Conservation (phyloP, 441 rosid species). For the Croton setiger region DNA sequence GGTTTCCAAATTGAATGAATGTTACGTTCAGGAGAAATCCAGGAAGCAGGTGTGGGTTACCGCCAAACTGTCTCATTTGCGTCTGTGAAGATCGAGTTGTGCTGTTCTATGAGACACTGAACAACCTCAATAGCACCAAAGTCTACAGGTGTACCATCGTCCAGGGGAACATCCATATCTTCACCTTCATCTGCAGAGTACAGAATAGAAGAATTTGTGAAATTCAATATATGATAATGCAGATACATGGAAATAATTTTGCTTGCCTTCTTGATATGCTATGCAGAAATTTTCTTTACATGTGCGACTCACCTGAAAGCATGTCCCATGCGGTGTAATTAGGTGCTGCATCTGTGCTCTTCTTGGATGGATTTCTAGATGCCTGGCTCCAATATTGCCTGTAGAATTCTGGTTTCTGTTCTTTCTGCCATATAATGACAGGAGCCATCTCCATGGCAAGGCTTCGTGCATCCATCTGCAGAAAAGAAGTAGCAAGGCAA, state of each 20-base stretch:
- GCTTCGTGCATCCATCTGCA: slow-evolving; percentile 82
- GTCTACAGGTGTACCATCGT: slow-evolving; percentile 68
- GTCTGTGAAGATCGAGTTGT: slow-evolving; percentile 78
- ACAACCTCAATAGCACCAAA: slow-evolving; percentile 74
- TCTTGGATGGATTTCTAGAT: slow-evolving; percentile 51
- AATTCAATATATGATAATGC: not conserved
- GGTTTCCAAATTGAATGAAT: not conserved
- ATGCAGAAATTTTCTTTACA: not conserved
- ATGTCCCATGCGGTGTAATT: slow-evolving; percentile 70
- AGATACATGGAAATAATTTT: not conserved
- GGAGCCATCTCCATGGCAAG: slow-evolving; percentile 88
- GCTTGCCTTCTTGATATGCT: not conserved
- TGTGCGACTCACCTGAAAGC: slow-evolving; percentile 57
- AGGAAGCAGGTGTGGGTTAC: slow-evolving; percentile 24
- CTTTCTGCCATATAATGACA: slow-evolving; percentile 82
- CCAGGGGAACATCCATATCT: slow-evolving; percentile 68
- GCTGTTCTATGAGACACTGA: slow-evolving; percentile 79
- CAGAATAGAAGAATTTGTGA: not conserved
- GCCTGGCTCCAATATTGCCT: slow-evolving; percentile 66
- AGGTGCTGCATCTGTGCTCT: slow-evolving; percentile 38
- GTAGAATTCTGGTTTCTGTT: slow-evolving; percentile 55
- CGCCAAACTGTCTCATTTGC: slow-evolving; percentile 75
- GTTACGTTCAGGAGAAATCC: not conserved
- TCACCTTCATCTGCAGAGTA: slow-evolving; percentile 68
- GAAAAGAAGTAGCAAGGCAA: not conserved